Evolutionary conservation across 306 rosid species (phyloP).

Genomic region (Pterocarpus macrocarpus): DNA sequence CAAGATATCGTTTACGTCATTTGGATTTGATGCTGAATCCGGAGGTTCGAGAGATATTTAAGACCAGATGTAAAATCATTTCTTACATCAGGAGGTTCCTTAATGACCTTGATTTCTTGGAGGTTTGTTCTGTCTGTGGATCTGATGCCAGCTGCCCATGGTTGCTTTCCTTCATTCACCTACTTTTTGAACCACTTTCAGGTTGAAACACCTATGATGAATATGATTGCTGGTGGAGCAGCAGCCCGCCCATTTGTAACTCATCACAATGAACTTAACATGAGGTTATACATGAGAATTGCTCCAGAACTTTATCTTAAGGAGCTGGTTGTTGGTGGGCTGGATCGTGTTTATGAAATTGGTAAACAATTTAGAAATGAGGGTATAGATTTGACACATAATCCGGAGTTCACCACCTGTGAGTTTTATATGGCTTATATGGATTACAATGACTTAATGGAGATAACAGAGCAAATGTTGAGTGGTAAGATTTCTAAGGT

Average conservation of each 20-base stretch:
- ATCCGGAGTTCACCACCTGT: constrained; percentile 96
- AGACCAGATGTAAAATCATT: constrained; percentile 75
- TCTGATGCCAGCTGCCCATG: constrained; percentile 3
- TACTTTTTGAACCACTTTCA: constrained; percentile 45
- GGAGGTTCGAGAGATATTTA: constrained; percentile 88
- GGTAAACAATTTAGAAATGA: constrained; percentile 97
- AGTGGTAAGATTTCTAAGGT: constrained; percentile 66
- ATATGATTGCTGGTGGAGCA: constrained; percentile 97
- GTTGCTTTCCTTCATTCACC: constrained; percentile 27
- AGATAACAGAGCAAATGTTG: constrained; percentile 81
- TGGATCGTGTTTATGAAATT: constrained; percentile 98
- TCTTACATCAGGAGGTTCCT: constrained; percentile 74
- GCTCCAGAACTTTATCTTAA: constrained; percentile 97
- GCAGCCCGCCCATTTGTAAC: constrained; percentile 96
- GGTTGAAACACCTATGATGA: constrained; percentile 99
- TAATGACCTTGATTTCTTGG: constrained; percentile 86
- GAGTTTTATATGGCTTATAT: constrained; percentile 95
- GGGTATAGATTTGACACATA: constrained; percentile 97
- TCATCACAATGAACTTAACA: constrained; percentile 90
- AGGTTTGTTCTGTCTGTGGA: constrained; percentile 62
- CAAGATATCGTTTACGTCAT: constrained; percentile 88
- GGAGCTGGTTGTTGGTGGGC: constrained; percentile 93
- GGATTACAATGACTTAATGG: constrained; percentile 91
- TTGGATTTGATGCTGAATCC: constrained; percentile 87
- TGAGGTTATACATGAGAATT: constrained; percentile 87